phyloP scores from a whole-genome alignment of 169 alveolate genomes.

The Plasmodium chabaudi region DNA sequence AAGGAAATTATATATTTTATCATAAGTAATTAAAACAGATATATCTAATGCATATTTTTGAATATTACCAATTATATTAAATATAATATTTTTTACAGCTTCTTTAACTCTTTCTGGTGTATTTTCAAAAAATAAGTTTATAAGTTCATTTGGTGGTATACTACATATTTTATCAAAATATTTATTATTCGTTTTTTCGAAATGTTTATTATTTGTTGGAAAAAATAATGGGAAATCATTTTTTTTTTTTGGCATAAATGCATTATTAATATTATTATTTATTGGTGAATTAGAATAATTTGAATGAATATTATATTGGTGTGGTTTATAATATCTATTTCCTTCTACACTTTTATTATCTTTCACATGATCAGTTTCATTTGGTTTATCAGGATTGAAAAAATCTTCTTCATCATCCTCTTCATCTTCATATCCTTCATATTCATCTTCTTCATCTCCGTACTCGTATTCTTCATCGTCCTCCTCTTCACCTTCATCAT shows the following conservation, averaged over 20 bases:
- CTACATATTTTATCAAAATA: slow-evolving; percentile 75
- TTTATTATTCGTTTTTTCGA: slow-evolving; percentile 72
- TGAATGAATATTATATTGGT: background rate
- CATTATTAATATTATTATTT: slow-evolving; percentile 47
- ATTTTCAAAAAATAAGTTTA: slow-evolving; percentile 78
- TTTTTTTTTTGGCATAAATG: slow-evolving; percentile 40
- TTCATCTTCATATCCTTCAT: background rate
- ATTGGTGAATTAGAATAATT: slow-evolving; percentile 13
- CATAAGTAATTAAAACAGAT: slow-evolving; percentile 86
- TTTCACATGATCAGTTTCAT: background rate
- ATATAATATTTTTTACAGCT: slow-evolving; percentile 87
- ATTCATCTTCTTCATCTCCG: background rate
- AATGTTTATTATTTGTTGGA: slow-evolving; percentile 40
- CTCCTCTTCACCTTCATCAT: background rate
- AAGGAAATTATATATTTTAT: slow-evolving; percentile 81
- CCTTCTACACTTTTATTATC: background rate
- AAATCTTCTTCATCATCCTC: slow-evolving; percentile 1
- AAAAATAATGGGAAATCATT: slow-evolving; percentile 68
- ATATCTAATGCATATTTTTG: slow-evolving; percentile 86
- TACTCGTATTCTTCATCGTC: background rate
- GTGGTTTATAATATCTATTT: background rate
- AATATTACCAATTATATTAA: slow-evolving; percentile 84
- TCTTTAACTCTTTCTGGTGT: slow-evolving; percentile 86
- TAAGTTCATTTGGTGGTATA: slow-evolving; percentile 81
- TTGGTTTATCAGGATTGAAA: background rate